Base-by-base conservation (phyloP, 1,284 basidiomycete species). In the Puccinia hordei region DNA sequence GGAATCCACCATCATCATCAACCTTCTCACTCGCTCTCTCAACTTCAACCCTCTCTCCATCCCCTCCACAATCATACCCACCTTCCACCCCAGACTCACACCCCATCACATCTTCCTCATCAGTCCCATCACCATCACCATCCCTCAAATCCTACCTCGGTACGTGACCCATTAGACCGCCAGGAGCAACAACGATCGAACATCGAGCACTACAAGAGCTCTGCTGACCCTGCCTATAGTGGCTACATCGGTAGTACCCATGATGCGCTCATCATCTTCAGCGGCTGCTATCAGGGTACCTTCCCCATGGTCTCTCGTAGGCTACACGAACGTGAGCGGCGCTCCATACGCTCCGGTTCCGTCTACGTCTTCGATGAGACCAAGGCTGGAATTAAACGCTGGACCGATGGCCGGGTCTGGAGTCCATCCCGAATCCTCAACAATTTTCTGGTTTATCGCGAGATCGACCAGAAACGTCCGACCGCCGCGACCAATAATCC, bases 321-420 rank as follows among this genome's bases (percentile, higher is more conserved):
- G 44, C 89, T 99, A 73, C 93, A 95, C 82, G 95, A 98, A 85
- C 89, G 92, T 59, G 96, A 99, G 81, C 90, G 93, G 81, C 92
- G 91, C 83, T 93, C 96, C 90, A 96, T 99, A 85, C 90, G 91
- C 41, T 94, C 92, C 10, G 96, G 96, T 80, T 92, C 93, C 3
- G 93, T 99, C 44, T 99, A 98, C 84, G 95, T 98, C n/a, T 98
- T 98, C 85, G 94, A 99, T 86, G 95, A 98, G 87, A 91, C 93
- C 83, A 94, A 98, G 86, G 94, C 93, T 84, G 95, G 95, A 51
- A 98, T 99, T 88, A 98, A 97, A 87, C 90, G 96, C 72, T 98
- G 96, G 95, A 99, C 96, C 0, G 95, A 99, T 86, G 95, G 95
- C 6, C 91, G 94, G 85, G 92, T 93, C 84, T 98, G 95, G 96